Evolutionary conservation across 2,329 filamentous ascomycete species (phyloP).

Genomic region (Exophiala viscosa): DNA sequence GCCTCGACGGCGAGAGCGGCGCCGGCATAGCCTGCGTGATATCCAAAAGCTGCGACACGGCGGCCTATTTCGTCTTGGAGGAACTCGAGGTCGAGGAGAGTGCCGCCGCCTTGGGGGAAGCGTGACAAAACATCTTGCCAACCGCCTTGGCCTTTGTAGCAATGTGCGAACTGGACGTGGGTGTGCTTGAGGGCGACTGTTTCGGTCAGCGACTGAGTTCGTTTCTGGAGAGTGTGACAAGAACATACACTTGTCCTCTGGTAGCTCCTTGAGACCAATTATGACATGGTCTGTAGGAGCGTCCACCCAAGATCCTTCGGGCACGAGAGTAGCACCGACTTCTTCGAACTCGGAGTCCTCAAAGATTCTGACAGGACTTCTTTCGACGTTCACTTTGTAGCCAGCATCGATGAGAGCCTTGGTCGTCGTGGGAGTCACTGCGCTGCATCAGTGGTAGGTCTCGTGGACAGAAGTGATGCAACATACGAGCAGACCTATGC

Average conservation of each 20-base stretch:
- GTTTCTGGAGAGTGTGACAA: conserved; percentile 16
- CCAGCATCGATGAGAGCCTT: conserved; percentile 65
- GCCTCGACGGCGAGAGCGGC: conserved; percentile 70
- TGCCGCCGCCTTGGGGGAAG: conserved; percentile 72
- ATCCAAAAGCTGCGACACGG: conserved; percentile 50
- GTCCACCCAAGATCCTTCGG: conserved; percentile 64
- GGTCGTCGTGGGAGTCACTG: conserved; percentile 47
- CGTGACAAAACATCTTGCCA: conserved; percentile 78
- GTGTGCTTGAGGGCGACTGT: conserved; percentile 65
- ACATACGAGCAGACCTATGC: conserved; percentile 26
- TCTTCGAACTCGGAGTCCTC: conserved; percentile 56
- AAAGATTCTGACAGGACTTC: conserved; percentile 62
- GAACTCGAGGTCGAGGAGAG: conserved; percentile 83
- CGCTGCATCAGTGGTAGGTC: neutral
- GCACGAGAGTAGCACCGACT: conserved; percentile 62
- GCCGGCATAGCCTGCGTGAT: conserved; percentile 70
- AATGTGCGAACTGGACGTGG: conserved; percentile 69
- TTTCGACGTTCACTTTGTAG: conserved; percentile 66
- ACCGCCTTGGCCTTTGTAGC: conserved; percentile 71
- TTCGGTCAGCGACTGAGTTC: neutral
- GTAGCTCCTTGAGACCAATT: conserved; percentile 73
- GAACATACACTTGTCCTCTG: conserved; percentile 53
- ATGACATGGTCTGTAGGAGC: conserved; percentile 67
- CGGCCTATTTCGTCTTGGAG: conserved; percentile 68
- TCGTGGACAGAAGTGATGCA: neutral